Percentiles rank a stretch among this genome's conserved stretches.
These are phyloP conservation scores for Amylocystis lapponica DNA, from an alignment of 768 basidiomycete genomes.

Conservation along the genomic window DNA sequence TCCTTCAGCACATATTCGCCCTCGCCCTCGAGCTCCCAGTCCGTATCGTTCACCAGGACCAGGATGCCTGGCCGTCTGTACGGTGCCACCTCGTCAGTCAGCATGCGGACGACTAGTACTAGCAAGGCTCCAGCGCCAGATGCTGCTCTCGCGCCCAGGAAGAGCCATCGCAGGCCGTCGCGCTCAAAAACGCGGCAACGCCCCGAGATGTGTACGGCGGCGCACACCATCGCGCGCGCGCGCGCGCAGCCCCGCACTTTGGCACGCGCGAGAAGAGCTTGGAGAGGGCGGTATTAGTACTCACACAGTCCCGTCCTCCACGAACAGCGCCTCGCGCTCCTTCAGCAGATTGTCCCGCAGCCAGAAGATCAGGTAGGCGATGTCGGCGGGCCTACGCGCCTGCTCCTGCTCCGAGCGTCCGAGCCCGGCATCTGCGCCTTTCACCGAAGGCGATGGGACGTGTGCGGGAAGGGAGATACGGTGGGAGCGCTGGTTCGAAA, in stretches of 20 bases:
- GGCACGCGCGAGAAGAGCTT: too few relatives aligned
- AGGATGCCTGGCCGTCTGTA: conserved; percentile 90
- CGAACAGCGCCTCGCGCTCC: conserved; percentile 85
- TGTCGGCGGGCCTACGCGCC: conserved; percentile 44
- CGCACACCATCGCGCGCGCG: too few relatives aligned
- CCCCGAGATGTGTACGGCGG: too few relatives aligned
- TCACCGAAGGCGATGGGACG: conserved; percentile 23
- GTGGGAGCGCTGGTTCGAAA: conserved; percentile 64
- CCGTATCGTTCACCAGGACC: conserved; percentile 94
- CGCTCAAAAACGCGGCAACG: too few relatives aligned
- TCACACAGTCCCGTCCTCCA: conserved; percentile 84
- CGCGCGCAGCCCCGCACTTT: too few relatives aligned
- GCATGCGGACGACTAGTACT: not conserved
- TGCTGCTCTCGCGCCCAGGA: not conserved
- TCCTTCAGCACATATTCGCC: conserved; percentile 74
- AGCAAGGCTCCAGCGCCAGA: too few relatives aligned
- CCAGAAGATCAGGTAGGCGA: conserved; percentile 75
- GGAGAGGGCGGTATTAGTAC: too few relatives aligned
- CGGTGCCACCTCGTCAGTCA: not conserved
- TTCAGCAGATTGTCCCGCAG: conserved; percentile 73
- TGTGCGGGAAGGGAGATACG: conserved; percentile 44
- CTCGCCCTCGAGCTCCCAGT: conserved; percentile 97
- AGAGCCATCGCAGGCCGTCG: too few relatives aligned
- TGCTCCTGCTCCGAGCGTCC: conserved; percentile 6
- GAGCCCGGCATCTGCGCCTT: conserved; percentile 2